Percentiles rank a stretch among this genome's conserved stretches.
Evolutionary conservation across 768 basidiomycete species (phyloP).

Genomic region (Guyanaporus albipodus): DNA sequence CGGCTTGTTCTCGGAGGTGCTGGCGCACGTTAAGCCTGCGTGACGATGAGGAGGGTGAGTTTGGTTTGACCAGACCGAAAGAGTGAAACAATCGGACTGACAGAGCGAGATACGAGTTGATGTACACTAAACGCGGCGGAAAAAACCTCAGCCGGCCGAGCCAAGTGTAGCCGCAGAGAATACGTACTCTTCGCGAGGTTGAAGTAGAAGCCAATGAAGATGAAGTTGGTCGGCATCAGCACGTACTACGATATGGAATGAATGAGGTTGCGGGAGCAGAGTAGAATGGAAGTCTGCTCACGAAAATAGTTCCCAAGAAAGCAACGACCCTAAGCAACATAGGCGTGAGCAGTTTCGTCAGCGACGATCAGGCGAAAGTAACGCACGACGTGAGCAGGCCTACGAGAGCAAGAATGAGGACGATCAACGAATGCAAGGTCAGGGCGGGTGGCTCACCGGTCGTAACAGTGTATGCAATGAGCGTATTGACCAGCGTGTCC

Average conservation of each 20-base stretch:
- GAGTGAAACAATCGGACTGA: conserved; percentile 17
- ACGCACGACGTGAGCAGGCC: conserved; percentile 38
- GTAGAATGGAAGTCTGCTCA: conserved; percentile 14
- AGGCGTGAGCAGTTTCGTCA: background rate
- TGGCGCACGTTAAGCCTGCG: conserved; percentile 45
- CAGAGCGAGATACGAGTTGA: conserved; percentile 52
- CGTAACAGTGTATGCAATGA: conserved; percentile 51
- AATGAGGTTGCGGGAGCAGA: background rate
- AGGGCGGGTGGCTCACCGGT: conserved; percentile 37
- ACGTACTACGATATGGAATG: conserved; percentile 29
- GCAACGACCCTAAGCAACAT: conserved; percentile 40
- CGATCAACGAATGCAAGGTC: conserved; percentile 14
- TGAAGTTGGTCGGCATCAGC: conserved; percentile 48
- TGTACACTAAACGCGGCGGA: conserved; percentile 40
- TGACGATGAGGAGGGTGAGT: background rate
- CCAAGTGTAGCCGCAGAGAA: background rate
- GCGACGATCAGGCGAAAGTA: background rate
- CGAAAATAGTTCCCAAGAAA: conserved; percentile 39
- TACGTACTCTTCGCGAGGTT: conserved; percentile 49
- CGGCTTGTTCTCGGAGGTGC: conserved; percentile 30
- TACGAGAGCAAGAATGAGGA: conserved; percentile 25
- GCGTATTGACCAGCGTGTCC: conserved; percentile 41
- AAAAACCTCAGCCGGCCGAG: background rate
- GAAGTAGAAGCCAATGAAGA: conserved; percentile 51
- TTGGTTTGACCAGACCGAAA: background rate